phyloP scores from a whole-genome alignment of 2,329 filamentous ascomycete genomes.

The Penicillium sp. region DNA sequence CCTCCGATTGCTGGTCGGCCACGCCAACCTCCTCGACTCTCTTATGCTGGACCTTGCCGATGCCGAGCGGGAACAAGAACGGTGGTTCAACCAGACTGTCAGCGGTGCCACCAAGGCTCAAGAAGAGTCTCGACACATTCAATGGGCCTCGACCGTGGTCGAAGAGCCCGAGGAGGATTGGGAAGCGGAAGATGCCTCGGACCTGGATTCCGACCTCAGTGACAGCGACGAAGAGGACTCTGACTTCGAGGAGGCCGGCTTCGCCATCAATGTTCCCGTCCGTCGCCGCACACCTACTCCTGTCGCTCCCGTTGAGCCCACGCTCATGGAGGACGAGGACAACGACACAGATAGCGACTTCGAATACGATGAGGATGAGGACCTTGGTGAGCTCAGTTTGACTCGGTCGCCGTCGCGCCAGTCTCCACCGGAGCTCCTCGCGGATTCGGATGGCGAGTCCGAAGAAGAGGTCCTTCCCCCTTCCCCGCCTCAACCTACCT shows the following conservation, averaged over 20 bases:
- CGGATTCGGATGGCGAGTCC: slow-evolving; percentile 64
- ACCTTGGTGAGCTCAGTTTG: slow-evolving; percentile 61
- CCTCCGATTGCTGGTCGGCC: slow-evolving; percentile 90
- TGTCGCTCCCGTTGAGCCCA: slow-evolving; percentile 28
- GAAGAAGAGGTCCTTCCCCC: slow-evolving; percentile 74
- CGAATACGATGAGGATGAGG: slow-evolving; percentile 60
- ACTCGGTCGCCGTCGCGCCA: slow-evolving; percentile 68
- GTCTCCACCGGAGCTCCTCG: slow-evolving; percentile 68
- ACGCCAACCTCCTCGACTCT: slow-evolving; percentile 96
- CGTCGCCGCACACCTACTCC: slow-evolving; percentile 34
- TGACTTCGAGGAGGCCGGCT: slow-evolving; percentile 45
- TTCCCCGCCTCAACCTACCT: slow-evolving; percentile 59
- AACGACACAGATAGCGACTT: slow-evolving; percentile 57
- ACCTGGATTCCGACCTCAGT: slow-evolving; percentile 56
- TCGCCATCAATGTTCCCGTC: slow-evolving; percentile 39
- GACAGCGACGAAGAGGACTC: slow-evolving; percentile 45
- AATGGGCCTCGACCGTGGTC: slow-evolving; percentile 79
- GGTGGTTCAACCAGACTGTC: slow-evolving; percentile 96
- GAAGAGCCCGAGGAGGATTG: slow-evolving; percentile 74
- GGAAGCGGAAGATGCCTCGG: slow-evolving; percentile 62
- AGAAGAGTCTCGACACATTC: slow-evolving; percentile 67
- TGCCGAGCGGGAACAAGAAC: slow-evolving; percentile 92
- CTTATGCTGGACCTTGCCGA: slow-evolving; percentile 91
- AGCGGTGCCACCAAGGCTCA: slow-evolving; percentile 63
- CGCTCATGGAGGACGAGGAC: slow-evolving; percentile 30